Percentiles rank a stretch among this genome's conserved stretches.
Conservation (phyloP, 2,329 filamentous ascomycete genomes). For the Aspergillus cejpii region DNA sequence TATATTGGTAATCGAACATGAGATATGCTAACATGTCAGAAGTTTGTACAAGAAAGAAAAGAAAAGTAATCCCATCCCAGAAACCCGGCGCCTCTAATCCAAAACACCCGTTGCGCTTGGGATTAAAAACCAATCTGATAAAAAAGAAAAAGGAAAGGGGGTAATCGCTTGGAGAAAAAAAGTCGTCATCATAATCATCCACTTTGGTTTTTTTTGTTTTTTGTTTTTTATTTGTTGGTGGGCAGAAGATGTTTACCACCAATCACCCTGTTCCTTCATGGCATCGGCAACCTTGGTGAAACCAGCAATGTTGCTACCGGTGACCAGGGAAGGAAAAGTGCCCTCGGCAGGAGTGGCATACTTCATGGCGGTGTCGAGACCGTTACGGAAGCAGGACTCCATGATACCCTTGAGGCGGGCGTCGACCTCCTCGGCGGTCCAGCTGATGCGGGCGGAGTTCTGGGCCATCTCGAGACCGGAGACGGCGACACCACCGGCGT, state of each 20-base stretch:
- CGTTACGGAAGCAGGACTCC: constrained; percentile 87
- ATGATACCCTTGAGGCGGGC: constrained; percentile 87
- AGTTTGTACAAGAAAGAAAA: not conserved
- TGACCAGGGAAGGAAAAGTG: constrained; percentile 82
- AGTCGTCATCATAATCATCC: constrained; percentile 14
- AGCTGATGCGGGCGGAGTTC: constrained; percentile 80
- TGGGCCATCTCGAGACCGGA: constrained; percentile 98
- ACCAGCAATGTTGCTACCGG: constrained; percentile 93
- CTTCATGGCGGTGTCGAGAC: constrained; percentile 79
- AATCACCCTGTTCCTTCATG: constrained; percentile 96
- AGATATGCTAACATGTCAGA: constrained; percentile 3
- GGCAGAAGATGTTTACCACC: constrained; percentile 52
- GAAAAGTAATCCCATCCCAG: constrained; percentile 3
- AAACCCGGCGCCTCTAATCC: constrained; percentile 32
- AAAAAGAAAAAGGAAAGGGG: constrained; percentile 16
- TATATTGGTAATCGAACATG: too few relatives aligned
- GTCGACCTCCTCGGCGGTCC: constrained; percentile 88
- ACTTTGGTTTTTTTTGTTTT: not conserved
- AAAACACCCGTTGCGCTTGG: constrained; percentile 14
- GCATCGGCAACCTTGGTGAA: constrained; percentile 93
- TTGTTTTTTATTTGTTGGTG: not conserved
- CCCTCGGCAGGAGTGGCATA: constrained; percentile 73
- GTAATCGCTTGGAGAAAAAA: not conserved
- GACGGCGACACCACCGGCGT: constrained; percentile 94
- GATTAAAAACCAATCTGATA: too few relatives aligned